phyloP scores from a whole-genome alignment of 805 yeast species.

The Spathaspora boniae region DNA sequence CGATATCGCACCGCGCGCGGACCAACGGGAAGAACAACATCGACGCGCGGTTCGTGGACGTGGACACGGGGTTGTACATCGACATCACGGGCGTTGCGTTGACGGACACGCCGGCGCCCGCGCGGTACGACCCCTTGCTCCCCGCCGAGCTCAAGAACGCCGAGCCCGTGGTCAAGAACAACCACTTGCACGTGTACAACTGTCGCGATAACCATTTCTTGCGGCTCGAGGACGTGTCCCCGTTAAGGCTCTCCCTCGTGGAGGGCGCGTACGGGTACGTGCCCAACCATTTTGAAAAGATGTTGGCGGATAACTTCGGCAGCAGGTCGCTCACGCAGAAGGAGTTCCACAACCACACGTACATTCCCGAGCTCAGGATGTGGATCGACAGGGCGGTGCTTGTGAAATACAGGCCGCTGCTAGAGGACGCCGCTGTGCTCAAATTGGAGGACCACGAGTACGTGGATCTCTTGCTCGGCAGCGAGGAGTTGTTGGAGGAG shows the following conservation, averaged over 20 bases:
- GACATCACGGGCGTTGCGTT: constrained; percentile 47
- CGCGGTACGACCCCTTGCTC: constrained; percentile 1
- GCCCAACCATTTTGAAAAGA: constrained; percentile 21
- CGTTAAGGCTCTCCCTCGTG: constrained; percentile 48
- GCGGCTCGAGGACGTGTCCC: constrained; percentile 45
- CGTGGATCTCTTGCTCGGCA: too few species aligned
- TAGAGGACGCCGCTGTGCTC: too few species aligned
- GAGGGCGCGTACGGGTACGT: constrained; percentile 46
- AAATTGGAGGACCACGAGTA: too few species aligned
- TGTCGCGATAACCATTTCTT: constrained; percentile 64
- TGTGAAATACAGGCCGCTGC: too few species aligned
- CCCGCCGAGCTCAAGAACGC: constrained; percentile 7
- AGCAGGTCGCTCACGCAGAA: too few species aligned
- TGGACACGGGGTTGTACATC: constrained; percentile 54
- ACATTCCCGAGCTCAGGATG: too few species aligned
- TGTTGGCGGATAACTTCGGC: too few species aligned
- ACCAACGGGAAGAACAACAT: constrained; percentile 22
- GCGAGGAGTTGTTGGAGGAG: too few species aligned
- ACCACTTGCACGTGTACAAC: constrained; percentile 21
- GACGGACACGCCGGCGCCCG: constrained; percentile 1
- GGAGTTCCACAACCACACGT: too few species aligned
- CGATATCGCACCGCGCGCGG: constrained; percentile 23
- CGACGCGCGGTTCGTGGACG: constrained; percentile 54
- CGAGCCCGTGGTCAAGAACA: constrained; percentile 4
- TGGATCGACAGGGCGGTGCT: too few species aligned